Conservation (phyloP, 805 yeast species). For the Metschnikowia picachoensis region DNA sequence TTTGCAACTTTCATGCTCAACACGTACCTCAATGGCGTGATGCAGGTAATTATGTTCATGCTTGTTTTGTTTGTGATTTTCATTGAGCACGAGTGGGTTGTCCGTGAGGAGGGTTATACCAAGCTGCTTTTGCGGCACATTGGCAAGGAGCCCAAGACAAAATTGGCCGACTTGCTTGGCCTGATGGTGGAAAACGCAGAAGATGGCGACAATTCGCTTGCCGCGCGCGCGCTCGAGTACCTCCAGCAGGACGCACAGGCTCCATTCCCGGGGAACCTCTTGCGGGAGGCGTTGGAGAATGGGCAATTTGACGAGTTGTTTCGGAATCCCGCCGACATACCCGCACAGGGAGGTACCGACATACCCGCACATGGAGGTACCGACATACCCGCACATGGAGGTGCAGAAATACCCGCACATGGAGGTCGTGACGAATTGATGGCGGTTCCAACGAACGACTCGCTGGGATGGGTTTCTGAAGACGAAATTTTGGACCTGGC, state of each 20-base stretch:
- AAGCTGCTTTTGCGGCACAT: conserved; percentile 55
- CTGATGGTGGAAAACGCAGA: conserved; percentile 11
- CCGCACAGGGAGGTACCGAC: no score
- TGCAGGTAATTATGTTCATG: conserved; percentile 39
- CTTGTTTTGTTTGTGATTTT: conserved; percentile 45
- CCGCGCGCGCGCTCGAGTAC: conserved; percentile 16
- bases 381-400: no score
- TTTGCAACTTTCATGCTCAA: conserved; percentile 23
- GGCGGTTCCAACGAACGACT: no score
- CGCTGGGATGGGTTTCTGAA: no score
- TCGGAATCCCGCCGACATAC: neutral
- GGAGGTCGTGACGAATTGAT: no score
- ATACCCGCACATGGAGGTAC: no score
- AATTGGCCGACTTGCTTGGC: conserved; percentile 33
- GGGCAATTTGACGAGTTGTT: conserved; percentile 8
- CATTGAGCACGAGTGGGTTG: conserved; percentile 67
- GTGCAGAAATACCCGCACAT: no score
- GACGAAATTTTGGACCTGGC: no score
- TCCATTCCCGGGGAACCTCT: conserved; percentile 3
- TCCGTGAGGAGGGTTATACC: conserved; percentile 63
- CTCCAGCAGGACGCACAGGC: conserved; percentile 13
- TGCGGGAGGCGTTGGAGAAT: conserved; percentile 14
- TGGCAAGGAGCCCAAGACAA: conserved; percentile 51
- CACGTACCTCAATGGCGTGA: conserved; percentile 36
- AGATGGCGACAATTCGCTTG: neutral